Percentiles rank a stretch among this genome's conserved stretches.
Conservation (phyloP, 139 green algal genomes). For the Protoeuglena noctilucae region DNA sequence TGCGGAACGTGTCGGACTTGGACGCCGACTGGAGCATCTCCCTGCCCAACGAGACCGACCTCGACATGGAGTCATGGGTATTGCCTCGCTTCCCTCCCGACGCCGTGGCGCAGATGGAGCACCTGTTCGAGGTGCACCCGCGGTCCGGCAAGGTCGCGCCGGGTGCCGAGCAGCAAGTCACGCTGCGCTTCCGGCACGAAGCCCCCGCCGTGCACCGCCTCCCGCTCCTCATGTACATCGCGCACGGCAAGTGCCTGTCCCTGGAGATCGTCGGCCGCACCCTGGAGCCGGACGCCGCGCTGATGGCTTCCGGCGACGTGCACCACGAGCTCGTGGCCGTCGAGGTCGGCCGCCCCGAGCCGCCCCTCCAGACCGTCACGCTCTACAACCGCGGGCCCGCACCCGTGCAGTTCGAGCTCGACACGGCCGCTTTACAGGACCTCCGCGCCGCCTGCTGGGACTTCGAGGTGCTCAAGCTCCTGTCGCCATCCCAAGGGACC, state of each 20-base stretch:
- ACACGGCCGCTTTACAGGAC: not conserved
- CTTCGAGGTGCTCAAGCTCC: conserved; percentile 1
- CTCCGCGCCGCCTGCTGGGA: not conserved
- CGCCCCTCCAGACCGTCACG: not conserved
- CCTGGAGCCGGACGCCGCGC: not conserved
- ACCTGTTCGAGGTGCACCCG: conserved; percentile 2
- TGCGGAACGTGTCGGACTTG: not conserved
- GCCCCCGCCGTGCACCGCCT: not conserved
- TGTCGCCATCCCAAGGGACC: not conserved
- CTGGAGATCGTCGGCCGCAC: conserved; percentile 1
- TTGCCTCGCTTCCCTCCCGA: not conserved
- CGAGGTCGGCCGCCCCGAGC: conserved; percentile 1
- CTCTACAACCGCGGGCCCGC: conserved; percentile 1
- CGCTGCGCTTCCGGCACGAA: conserved; percentile 1
- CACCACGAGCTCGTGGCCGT: conserved; percentile 2
- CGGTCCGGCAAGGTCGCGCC: not conserved
- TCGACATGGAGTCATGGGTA: conserved; percentile 5
- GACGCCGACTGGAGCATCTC: not conserved
- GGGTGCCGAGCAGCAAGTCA: not conserved
- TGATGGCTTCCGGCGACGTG: not conserved
- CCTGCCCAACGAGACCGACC: conserved; percentile 2
- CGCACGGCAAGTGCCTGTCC: conserved; percentile 1
- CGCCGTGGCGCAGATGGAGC: conserved; percentile 1
- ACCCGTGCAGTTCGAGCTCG: conserved; percentile 1
- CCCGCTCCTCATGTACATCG: conserved; percentile 1